A percentile compares a stretch with the other conserved stretches of the same genome.
Conservation (phyloP, 176 grass and related monocot species). For the Oropetium thomaeum region DNA sequence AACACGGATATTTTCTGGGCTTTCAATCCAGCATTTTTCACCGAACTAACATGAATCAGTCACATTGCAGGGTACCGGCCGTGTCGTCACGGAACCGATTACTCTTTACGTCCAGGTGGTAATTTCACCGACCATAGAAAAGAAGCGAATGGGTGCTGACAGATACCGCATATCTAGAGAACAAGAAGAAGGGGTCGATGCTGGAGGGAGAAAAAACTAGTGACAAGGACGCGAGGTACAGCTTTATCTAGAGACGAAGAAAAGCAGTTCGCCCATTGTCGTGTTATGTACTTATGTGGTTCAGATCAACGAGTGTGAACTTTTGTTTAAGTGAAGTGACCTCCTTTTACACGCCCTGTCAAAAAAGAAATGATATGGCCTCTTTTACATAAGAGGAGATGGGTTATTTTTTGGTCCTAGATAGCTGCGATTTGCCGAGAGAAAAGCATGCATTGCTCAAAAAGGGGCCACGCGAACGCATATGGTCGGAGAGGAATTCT, state of each 20-base stretch:
- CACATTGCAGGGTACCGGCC: too few species aligned
- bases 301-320: background rate
- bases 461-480: background rate
- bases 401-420: background rate
- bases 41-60: too few species aligned
- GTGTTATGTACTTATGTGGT: conserved; percentile 23
- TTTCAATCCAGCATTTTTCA: too few species aligned
- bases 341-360: conserved; percentile 2
- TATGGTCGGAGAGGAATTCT: background rate
- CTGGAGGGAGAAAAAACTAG: background rate
- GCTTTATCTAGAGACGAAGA: background rate
- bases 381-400: background rate
- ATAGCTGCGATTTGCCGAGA: conserved; percentile 1
- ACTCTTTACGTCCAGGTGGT: background rate
- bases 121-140: background rate
- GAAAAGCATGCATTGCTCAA: background rate
- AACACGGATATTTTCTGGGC: too few species aligned
- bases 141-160: conserved; percentile 7
- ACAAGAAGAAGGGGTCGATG: background rate
- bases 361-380: conserved; percentile 11
- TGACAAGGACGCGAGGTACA: background rate
- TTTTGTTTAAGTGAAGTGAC: background rate
- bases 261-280: conserved; percentile 26
- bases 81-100: too few species aligned
- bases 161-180: conserved; percentile 20